Evolutionary conservation across 2,329 filamentous ascomycete genomes (phyloP).

Genomic region (Claviceps pusilla): DNA sequence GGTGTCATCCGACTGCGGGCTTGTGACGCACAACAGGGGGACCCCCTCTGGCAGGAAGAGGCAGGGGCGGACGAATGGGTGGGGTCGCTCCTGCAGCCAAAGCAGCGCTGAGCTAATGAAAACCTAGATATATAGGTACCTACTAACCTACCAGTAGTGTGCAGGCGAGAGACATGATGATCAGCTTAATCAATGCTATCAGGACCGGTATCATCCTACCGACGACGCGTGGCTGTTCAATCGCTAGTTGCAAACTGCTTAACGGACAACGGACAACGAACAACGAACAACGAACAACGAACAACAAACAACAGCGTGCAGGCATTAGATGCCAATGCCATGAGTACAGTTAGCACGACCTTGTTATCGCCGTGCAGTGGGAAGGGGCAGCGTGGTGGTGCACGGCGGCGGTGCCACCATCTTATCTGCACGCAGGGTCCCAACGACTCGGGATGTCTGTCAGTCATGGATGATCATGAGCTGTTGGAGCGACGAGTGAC

Average conservation of each 20-base stretch:
- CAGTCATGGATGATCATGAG: neutral
- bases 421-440: neutral
- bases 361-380: neutral
- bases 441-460: neutral
- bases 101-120: neutral
- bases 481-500: too few relatives aligned
- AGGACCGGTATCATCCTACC: too few relatives aligned
- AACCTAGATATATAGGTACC: neutral
- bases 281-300: too few relatives aligned
- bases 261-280: too few relatives aligned
- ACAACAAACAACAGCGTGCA: too few relatives aligned
- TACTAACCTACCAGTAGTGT: neutral
- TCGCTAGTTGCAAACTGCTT: too few relatives aligned
- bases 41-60: neutral
- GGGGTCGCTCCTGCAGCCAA: neutral
- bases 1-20: conserved; percentile 4
- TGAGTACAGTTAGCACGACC: neutral
- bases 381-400: neutral
- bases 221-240: too few relatives aligned
- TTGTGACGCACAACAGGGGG: conserved; percentile 3
- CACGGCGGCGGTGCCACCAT: neutral
- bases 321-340: too few relatives aligned
- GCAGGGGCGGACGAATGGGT: neutral
- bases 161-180: too few relatives aligned
- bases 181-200: too few relatives aligned